phyloP scores from a whole-genome alignment of 768 basidiomycete species.

The Boletus coccyginus region DNA sequence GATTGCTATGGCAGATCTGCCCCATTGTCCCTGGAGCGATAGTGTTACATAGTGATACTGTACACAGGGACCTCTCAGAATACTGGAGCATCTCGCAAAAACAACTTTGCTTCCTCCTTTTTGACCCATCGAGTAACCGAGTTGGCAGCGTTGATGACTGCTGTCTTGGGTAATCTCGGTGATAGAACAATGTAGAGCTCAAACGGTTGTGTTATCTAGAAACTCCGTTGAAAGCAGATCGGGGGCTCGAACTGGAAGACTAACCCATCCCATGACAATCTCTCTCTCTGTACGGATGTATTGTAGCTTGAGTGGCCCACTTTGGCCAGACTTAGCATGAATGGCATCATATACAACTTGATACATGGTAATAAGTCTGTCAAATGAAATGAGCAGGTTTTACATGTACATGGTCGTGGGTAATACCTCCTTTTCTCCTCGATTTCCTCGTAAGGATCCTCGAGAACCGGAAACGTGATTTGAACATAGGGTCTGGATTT shows the following conservation, averaged over 20 bases:
- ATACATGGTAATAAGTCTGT: slow-evolving; percentile 81
- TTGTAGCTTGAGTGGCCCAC: slow-evolving; percentile 77
- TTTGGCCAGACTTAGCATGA: slow-evolving; percentile 86
- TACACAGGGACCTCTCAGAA: slow-evolving; percentile 44
- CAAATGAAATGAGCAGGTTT: slow-evolving; percentile 2
- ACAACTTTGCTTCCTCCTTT: slow-evolving; percentile 79
- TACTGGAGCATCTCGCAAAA: slow-evolving; percentile 86
- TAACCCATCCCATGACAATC: slow-evolving; percentile 92
- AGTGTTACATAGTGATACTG: neutral
- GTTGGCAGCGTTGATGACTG: slow-evolving; percentile 85
- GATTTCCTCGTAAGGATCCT: slow-evolving; percentile 73
- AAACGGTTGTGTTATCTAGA: slow-evolving; percentile 88
- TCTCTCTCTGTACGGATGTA: slow-evolving; percentile 85
- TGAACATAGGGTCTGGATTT: slow-evolving; percentile 90
- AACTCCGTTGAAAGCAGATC: neutral
- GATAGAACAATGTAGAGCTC: slow-evolving; percentile 87
- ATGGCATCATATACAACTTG: slow-evolving; percentile 86
- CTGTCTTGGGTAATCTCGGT: slow-evolving; percentile 82
- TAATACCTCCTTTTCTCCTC: slow-evolving; percentile 60
- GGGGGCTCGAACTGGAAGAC: slow-evolving; percentile 22
- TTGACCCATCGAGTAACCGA: slow-evolving; percentile 88
- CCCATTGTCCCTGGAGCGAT: neutral
- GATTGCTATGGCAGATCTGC: too few relatives aligned
- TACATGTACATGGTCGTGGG: neutral
- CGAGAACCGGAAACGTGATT: slow-evolving; percentile 80